Evolutionary conservation across 495 filamentous ascomycete species (phyloP), one percentile per base, ranked within the genome.

Genomic region (Tuber calosporum): DNA sequence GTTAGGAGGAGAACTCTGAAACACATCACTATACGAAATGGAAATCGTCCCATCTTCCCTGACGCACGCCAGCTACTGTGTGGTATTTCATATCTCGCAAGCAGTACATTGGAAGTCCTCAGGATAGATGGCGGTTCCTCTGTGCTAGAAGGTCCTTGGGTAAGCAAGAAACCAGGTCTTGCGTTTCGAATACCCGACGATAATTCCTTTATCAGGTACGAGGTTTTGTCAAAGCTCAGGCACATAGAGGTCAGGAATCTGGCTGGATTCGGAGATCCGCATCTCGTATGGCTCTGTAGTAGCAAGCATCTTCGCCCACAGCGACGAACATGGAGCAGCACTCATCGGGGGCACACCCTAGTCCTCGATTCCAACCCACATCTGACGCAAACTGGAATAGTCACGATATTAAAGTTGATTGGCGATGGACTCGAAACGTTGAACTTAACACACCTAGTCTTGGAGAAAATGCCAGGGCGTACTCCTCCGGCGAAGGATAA

Each of bases 51-150:
- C 9, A 36, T 62, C 34, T 71, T 62, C 8, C 39, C 40, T 5
- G 68, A 58, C 66, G 67, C 70, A 6, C 37, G 38, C 5, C 73
- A 69, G 40, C 7, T 78, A 11, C 74, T 78, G 5, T 73, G 76
- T 48, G 70, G 74, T 1, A 68, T 78, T 30, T 78, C 76, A 22
- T 26, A 68, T 22, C 58, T 78, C 17, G 72, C 74, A 70, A 71
- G 74, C 15, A 34, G 19, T 1, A 78, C 67, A n/a, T 71, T 77
- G 17, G 70, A 75, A 20, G 48, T 48, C n/a, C 38, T 75, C 7
- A 45, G 66, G 4, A 45, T 75, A 40, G 71, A 73, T 48, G 71
- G 72, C 34, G 34, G 43, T 20, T 73, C 30, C 45, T 37, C 66
- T 17, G 22, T 11, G 11, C 9, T 26, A 6, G 15, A 43, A 19